These are phyloP conservation scores for Flueggea neowawraea DNA, from an alignment of 441 rosid genomes.

Conservation along the genomic window DNA sequence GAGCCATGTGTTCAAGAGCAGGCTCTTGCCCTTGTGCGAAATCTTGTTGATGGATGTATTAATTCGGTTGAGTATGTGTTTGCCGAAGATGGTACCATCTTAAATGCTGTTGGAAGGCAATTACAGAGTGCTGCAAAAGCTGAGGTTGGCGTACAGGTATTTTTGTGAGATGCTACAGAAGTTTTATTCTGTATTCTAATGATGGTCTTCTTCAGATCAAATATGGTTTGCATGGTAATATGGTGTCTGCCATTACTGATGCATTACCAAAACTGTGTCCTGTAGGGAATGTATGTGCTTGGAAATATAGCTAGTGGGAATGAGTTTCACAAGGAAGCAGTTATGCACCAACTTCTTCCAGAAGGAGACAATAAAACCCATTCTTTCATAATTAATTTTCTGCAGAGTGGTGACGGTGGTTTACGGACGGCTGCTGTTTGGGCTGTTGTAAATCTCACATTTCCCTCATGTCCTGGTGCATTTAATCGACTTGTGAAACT, in stretches of 20 bases:
- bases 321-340: conserved; percentile 86
- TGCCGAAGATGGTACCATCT: conserved; percentile 64
- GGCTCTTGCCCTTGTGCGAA: conserved; percentile 83
- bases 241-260: neutral
- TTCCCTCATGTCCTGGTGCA: conserved; percentile 59
- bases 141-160: conserved; percentile 76
- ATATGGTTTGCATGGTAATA: neutral
- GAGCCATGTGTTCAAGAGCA: conserved; percentile 85
- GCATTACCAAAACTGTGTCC: neutral
- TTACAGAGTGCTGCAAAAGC: conserved; percentile 49
- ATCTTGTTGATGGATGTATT: conserved; percentile 75
- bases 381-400: conserved; percentile 47
- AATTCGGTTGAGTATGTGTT: conserved; percentile 60
- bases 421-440: conserved; percentile 79
- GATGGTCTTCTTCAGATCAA: neutral
- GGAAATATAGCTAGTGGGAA: conserved; percentile 75
- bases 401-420: conserved; percentile 65
- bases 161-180: conserved; percentile 2
- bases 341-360: conserved; percentile 62
- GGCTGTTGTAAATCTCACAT: conserved; percentile 73
- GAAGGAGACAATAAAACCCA: conserved; percentile 29
- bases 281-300: conserved; percentile 77
- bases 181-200: neutral
- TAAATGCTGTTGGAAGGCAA: conserved; percentile 73
- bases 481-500: conserved; percentile 50